Conservation (phyloP, 805 yeast species). For the Diddensiella transvaalensis region DNA sequence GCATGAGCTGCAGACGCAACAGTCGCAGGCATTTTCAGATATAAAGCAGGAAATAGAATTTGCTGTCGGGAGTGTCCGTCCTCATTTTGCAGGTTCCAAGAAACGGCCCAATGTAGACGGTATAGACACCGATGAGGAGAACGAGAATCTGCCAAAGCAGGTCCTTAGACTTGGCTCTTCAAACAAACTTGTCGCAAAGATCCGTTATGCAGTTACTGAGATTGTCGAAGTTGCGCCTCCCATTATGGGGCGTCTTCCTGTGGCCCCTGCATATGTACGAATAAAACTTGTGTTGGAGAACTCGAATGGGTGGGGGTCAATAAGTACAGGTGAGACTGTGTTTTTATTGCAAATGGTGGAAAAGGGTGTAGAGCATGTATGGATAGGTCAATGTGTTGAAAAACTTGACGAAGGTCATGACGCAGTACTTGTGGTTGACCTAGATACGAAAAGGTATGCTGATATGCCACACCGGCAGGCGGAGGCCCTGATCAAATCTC, state of each 20-base stretch:
- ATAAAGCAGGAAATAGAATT: constrained; percentile 25
- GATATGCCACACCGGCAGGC: constrained; percentile 5
- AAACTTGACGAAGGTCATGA: constrained; percentile 24
- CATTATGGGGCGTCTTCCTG: constrained; percentile 22
- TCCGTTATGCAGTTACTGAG: constrained; percentile 14
- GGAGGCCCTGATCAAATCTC: constrained; percentile 12
- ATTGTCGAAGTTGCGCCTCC: constrained; percentile 26
- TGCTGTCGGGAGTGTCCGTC: constrained; percentile 10
- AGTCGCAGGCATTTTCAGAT: constrained; percentile 23
- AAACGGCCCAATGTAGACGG: neutral
- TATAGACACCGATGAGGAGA: constrained; percentile 2
- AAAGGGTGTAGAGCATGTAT: constrained; percentile 24
- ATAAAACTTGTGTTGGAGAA: constrained; percentile 26
- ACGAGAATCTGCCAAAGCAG: constrained; percentile 6
- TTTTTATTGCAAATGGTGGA: constrained; percentile 23
- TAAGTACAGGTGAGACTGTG: constrained; percentile 27
- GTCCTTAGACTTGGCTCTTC: constrained; percentile 21
- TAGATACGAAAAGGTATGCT: constrained; percentile 23
- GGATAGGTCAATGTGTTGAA: constrained; percentile 28
- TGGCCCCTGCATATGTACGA: constrained; percentile 25
- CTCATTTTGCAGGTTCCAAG: neutral
- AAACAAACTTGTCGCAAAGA: constrained; percentile 25
- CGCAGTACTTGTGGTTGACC: constrained; percentile 22
- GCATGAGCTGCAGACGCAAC: constrained; percentile 23
- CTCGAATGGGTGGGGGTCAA: constrained; percentile 29